Evolutionary conservation across 352 stramenopile species (phyloP).

Genomic region (Phytophthora sp.): DNA sequence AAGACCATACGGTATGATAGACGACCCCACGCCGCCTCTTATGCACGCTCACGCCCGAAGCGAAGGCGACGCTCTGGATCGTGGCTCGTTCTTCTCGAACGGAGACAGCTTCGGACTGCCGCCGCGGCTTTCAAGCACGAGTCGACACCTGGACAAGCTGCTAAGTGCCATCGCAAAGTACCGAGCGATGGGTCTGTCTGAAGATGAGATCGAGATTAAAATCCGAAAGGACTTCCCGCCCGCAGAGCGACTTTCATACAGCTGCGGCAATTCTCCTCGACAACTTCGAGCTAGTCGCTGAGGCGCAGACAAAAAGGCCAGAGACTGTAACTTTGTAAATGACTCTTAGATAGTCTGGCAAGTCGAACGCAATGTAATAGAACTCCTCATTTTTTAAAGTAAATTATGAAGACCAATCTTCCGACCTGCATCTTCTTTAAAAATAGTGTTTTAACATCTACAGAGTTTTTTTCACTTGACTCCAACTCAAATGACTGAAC

Average conservation of each 20-base stretch:
- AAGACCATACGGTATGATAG: conserved; percentile 49
- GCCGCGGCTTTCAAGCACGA: conserved; percentile 61
- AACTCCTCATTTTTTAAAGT: conserved; percentile 30
- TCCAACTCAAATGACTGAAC: no score
- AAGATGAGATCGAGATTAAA: conserved; percentile 71
- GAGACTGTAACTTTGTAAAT: conserved; percentile 37
- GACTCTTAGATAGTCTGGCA: conserved; percentile 36
- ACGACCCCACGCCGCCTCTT: conserved; percentile 39
- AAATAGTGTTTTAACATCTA: background rate
- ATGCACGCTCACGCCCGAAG: conserved; percentile 32
- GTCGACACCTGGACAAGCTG: conserved; percentile 64
- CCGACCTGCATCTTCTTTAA: background rate
- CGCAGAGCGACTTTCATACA: conserved; percentile 46
- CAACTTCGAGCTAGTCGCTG: conserved; percentile 30
- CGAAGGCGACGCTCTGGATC: conserved; percentile 36
- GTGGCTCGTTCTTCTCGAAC: conserved; percentile 57
- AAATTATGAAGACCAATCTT: background rate
- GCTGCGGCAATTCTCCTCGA: conserved; percentile 7
- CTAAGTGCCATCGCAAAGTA: conserved; percentile 72
- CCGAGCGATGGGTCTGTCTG: conserved; percentile 53
- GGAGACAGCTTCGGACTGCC: conserved; percentile 63
- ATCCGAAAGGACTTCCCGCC: conserved; percentile 74
- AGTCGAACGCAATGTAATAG: conserved; percentile 29
- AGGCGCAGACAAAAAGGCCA: conserved; percentile 15
- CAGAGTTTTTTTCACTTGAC: no score